Evolutionary conservation across 2,329 filamentous ascomycete species (phyloP), one percentile per base, ranked within the genome.

Genomic region (Dactylellina parvicollis): DNA sequence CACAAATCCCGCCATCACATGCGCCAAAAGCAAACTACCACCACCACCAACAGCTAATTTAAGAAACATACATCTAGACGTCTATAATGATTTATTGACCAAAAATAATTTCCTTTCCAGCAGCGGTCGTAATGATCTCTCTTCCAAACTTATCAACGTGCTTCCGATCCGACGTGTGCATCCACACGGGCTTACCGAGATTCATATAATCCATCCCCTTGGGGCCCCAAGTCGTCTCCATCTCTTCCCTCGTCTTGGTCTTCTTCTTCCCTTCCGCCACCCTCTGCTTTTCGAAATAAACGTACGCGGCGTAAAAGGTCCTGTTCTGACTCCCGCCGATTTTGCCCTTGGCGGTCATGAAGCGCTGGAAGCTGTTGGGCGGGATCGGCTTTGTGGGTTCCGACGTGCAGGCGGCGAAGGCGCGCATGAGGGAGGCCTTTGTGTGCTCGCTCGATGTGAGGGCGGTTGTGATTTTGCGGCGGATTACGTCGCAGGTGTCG

Each of bases 251-350:
- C 76, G 83, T 82, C 77, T 84, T 82, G 16, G 79, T 81, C 80
- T 87, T 87, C 46, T 83, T 80, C 78, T 85, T 86, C 0, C 80
- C 79, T 57, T 85, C 80, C 76, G 82, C 82, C 60, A 88, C 79
- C 14, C 86, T 80, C 75, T 84, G 74, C 80, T 88, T 88, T 80
- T 88, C 86, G 76, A 88, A 88, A 78, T 84, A 87, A 18, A 86
- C 82, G 76, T 88, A 88, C 0, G 81, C 82, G 2, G 82, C 83
- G 75, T 88, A 87, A 76, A 83, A 88, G 0, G 84, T 80, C 7
- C 76, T 75, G 57, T 80, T 84, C 1, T 82, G 84, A 59, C 85
- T 85, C 3, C 86, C 86, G 1, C 81, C 80, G 8, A 79, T 80
- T 0, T 82, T 66, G 0, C 85, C 86, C 62, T 83, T 84, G 76